Evolutionary conservation across 768 basidiomycete species (phyloP).

Genomic region (Lactarius tabidus): DNA sequence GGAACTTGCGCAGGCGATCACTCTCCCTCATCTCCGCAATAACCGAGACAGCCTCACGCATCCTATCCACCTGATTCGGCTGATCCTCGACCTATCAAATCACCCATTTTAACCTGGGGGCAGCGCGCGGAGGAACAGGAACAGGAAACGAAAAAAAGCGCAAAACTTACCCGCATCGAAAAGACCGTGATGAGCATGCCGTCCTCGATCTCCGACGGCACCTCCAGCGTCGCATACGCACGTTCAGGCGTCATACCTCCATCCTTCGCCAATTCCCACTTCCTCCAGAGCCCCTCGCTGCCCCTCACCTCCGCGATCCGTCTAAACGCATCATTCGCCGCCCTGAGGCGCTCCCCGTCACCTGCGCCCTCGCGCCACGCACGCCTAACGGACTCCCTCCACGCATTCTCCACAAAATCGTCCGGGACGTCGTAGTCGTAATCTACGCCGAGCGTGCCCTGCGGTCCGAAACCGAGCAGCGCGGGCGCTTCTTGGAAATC

Average conservation of each 20-base stretch:
- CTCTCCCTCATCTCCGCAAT: conserved; percentile 77
- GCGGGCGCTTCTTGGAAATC: conserved; percentile 48
- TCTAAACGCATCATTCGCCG: conserved; percentile 65
- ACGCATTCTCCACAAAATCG: conserved; percentile 65
- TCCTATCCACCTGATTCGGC: conserved; percentile 59
- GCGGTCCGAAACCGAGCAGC: conserved; percentile 63
- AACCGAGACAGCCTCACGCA: conserved; percentile 66
- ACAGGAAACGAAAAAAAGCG: conserved; percentile 7
- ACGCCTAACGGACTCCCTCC: conserved; percentile 55
- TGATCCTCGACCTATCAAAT: conserved; percentile 61
- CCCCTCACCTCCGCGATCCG: conserved; percentile 62
- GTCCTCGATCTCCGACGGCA: conserved; percentile 70
- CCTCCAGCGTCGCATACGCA: conserved; percentile 69
- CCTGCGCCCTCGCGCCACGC: conserved; percentile 44
- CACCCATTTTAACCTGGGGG: too few species aligned
- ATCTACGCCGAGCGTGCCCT: conserved; percentile 58
- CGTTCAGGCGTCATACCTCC: conserved; percentile 61
- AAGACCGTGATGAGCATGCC: conserved; percentile 72
- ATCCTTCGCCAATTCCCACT: conserved; percentile 53
- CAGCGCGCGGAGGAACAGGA: too few species aligned
- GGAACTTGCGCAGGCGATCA: conserved; percentile 59
- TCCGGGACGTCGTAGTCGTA: conserved; percentile 67
- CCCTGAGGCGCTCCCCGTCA: conserved; percentile 45
- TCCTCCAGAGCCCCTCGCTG: conserved; percentile 44
- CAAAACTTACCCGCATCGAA: conserved; percentile 56